Evolutionary conservation across 1,284 basidiomycete species (phyloP), one percentile per base, ranked within the genome.

Genomic region (Microbotryum silenes-acaulis): DNA sequence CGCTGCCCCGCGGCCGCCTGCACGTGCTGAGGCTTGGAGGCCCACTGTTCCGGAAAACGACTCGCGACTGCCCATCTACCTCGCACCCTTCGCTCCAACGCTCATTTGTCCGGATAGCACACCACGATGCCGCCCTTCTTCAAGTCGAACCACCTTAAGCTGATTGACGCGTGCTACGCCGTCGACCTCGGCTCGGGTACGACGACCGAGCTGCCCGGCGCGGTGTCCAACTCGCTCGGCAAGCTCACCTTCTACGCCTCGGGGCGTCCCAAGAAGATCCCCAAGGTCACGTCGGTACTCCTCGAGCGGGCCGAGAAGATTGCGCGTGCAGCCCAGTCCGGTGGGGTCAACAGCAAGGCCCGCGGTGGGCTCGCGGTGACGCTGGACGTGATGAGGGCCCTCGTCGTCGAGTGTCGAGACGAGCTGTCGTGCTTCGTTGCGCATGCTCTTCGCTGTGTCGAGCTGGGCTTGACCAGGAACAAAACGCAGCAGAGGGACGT

Each of bases 141-240:
- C 76, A 85, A 86, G 64, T 84, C 89, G 64, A 85, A 89, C 77
- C 91, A 93, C 78, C 82, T 89, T 72, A 84, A 85, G 68, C 86
- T 96, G 64, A 83, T 97, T 73, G 83, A 85, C 62, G 86, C 89
- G 60, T 97, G 92, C 77, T 97, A 96, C 76, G 94, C 94, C 7
- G 82, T 87, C 23, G 21, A 48, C 6, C n/a, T 45, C 31, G 33
- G 51, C 51, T 53, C 25, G 3, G 79, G 85, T 60, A 88, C 91
- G 68, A 82, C 86, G 10, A 83, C 85, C 33, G 81, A 27, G 25
- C 52, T 64, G 25, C 65, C 65, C 1, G 21, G 44, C 6, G 91
- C 91, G 2, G 88, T 91, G 67, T 82, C 87, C 0, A 92, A 96
- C 75, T 92, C 97, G 73, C 81, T 97, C 42, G 91, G 89, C 59